A percentile compares a stretch with the other conserved stretches of the same genome.
phyloP scores from a whole-genome alignment of 1,139 yeast species.

The Saccharomycopsis hybrid region DNA sequence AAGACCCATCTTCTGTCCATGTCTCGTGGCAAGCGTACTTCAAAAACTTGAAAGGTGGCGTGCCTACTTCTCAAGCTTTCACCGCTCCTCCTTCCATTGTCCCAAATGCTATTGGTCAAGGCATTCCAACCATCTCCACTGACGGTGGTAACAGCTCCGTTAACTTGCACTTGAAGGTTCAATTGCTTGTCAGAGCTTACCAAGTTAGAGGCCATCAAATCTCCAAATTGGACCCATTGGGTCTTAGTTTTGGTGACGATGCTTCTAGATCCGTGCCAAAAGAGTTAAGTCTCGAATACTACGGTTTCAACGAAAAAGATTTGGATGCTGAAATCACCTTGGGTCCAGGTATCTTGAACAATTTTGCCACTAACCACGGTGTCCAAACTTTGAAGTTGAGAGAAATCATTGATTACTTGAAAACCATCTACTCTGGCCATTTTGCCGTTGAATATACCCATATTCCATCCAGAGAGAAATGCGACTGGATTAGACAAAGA shows the following conservation, averaged over 20 bases:
- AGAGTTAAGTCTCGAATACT: slow-evolving; percentile 86
- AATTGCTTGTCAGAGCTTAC: slow-evolving; percentile 93
- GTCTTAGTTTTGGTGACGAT: slow-evolving; percentile 75
- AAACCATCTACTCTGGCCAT: slow-evolving; percentile 76
- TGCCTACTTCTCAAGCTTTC: slow-evolving; percentile 73
- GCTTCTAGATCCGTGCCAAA: slow-evolving; percentile 50
- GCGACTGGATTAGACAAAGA: slow-evolving; percentile 98
- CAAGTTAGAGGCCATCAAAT: slow-evolving; percentile 97
- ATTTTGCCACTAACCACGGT: slow-evolving; percentile 66
- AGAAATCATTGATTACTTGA: slow-evolving; percentile 75
- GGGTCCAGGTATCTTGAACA: slow-evolving; percentile 96
- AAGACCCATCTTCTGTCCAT: slow-evolving; percentile 88
- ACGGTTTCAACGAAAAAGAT: slow-evolving; percentile 85
- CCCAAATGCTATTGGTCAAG: slow-evolving; percentile 54
- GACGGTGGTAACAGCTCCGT: slow-evolving; percentile 50
- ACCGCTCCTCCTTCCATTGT: slow-evolving; percentile 86
- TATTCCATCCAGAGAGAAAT: slow-evolving; percentile 89
- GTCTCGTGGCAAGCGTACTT: slow-evolving; percentile 95
- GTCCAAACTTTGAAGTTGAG: slow-evolving; percentile 60
- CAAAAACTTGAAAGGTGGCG: slow-evolving; percentile 68
- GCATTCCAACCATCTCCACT: slow-evolving; percentile 45
- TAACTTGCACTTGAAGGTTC: slow-evolving; percentile 87
- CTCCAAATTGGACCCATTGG: slow-evolving; percentile 93
- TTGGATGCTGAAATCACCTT: slow-evolving; percentile 76
- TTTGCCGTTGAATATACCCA: slow-evolving; percentile 96